phyloP scores from a whole-genome alignment of 2,329 filamentous ascomycete species.

The Xylaria arbuscula region DNA sequence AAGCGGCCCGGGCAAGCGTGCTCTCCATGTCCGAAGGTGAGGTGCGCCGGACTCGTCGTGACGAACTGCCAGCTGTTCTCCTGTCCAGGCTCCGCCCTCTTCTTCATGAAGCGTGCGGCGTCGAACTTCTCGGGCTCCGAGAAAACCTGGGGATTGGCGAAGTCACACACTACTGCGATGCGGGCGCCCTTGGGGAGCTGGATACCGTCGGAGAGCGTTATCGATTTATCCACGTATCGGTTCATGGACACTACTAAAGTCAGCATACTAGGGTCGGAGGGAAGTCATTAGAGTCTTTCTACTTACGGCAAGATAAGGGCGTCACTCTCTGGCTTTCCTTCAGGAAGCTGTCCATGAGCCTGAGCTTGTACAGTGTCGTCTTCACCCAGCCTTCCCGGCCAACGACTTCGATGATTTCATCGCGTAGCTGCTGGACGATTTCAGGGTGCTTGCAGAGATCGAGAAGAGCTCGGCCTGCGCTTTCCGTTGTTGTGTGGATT shows the following conservation, averaged over 20 bases:
- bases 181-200: conserved; percentile 45
- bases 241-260: conserved; percentile 47
- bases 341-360: conserved; percentile 56
- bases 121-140: conserved; percentile 49
- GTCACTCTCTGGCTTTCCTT: conserved; percentile 53
- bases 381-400: conserved; percentile 50
- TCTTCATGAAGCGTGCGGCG: conserved; percentile 47
- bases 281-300: not conserved
- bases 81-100: conserved; percentile 47
- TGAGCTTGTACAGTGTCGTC: conserved; percentile 50
- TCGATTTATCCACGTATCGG: conserved; percentile 46
- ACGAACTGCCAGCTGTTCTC: conserved; percentile 53
- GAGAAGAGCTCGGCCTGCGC: conserved; percentile 52
- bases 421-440: conserved; percentile 56
- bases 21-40: conserved; percentile 56
- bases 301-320: conserved; percentile 48
- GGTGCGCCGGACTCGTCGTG: conserved; percentile 49
- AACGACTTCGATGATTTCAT: conserved; percentile 56
- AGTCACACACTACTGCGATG: conserved; percentile 48
- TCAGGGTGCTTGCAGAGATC: conserved; percentile 60
- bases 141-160: conserved; percentile 45
- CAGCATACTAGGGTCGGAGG: not conserved
- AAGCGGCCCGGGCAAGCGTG: conserved; percentile 52
- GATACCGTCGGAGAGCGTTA: conserved; percentile 48
- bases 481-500: conserved; percentile 57